Evolutionary conservation across 2,329 filamentous ascomycete species (phyloP).

Genomic region (Ascochyta koolunga): DNA sequence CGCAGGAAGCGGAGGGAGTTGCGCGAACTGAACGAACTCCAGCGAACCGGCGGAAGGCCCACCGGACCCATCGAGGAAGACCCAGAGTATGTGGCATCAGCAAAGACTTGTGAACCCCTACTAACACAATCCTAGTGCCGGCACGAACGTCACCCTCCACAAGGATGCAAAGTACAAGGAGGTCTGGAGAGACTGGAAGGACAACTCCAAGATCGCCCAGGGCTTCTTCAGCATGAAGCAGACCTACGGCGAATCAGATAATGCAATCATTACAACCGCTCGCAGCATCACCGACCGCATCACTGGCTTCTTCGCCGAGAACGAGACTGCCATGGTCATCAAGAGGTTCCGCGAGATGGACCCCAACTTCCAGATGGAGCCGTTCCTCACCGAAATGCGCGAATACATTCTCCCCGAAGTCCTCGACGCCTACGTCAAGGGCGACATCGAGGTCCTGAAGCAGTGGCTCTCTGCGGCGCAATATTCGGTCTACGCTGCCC

Average conservation of each 20-base stretch:
- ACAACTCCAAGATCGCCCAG: conserved; percentile 87
- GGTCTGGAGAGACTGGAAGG: conserved; percentile 95
- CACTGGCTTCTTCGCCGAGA: conserved; percentile 96
- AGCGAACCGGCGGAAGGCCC: conserved; percentile 54
- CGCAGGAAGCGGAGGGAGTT: conserved; percentile 78
- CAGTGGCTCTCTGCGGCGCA: conserved; percentile 96
- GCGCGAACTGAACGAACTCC: conserved; percentile 67
- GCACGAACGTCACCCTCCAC: conserved; percentile 91
- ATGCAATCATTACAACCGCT: conserved; percentile 90
- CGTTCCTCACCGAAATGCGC: conserved; percentile 91
- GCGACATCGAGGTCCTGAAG: conserved; percentile 86
- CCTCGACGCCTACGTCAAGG: conserved; percentile 96
- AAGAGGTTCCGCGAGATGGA: conserved; percentile 98
- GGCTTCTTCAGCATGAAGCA: conserved; percentile 84
- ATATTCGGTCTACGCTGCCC: conserved; percentile 94
- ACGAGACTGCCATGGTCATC: conserved; percentile 96
- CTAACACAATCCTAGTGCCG: conserved; percentile 66
- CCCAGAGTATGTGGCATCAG: conserved; percentile 71
- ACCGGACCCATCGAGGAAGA: conserved; percentile 76
- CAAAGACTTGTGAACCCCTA: background rate
- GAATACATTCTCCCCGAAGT: conserved; percentile 98
- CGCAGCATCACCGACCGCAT: conserved; percentile 93
- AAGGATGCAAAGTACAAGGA: conserved; percentile 98
- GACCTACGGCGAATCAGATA: conserved; percentile 95
- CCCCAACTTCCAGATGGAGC: conserved; percentile 90